Conservation (phyloP, 257 asterid species). For the Petunia axillaris region DNA sequence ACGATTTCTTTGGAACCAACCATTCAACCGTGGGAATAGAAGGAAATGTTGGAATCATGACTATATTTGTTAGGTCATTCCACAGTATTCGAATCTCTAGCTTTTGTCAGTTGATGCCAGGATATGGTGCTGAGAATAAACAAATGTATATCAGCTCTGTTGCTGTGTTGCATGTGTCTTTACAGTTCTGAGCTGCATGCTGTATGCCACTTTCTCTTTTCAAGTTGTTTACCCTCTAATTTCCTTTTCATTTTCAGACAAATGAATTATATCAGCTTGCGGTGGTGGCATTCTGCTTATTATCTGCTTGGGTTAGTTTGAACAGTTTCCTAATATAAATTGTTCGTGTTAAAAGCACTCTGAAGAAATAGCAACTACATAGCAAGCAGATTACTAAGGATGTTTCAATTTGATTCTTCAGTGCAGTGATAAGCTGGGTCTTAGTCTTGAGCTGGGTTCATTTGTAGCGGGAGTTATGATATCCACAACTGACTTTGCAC, state of each 20-base stretch:
- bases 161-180: conserved; percentile 19
- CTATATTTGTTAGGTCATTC: background rate
- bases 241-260: conserved; percentile 59
- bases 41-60: background rate
- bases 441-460: conserved; percentile 93
- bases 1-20: background rate
- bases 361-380: background rate
- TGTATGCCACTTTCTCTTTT: background rate
- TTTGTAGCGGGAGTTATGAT: conserved; percentile 95
- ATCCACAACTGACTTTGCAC: conserved; percentile 83
- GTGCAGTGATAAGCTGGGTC: conserved; percentile 98
- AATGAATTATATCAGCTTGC: conserved; percentile 95
- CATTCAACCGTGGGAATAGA: background rate
- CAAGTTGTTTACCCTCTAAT: conserved; percentile 28
- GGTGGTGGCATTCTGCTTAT: conserved; percentile 92
- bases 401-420: conserved; percentile 46
- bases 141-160: conserved; percentile 19
- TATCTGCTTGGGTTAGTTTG: conserved; percentile 90
- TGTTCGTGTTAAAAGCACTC: background rate
- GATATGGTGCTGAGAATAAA: background rate
- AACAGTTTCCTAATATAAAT: background rate
- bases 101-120: conserved; percentile 5
- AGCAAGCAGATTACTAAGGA: conserved; percentile 22
- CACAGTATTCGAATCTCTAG: background rate
- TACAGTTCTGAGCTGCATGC: conserved; percentile 9